Base-by-base conservation (phyloP, 148 eudicot genomes). In the Rhododendron henanense region DNA sequence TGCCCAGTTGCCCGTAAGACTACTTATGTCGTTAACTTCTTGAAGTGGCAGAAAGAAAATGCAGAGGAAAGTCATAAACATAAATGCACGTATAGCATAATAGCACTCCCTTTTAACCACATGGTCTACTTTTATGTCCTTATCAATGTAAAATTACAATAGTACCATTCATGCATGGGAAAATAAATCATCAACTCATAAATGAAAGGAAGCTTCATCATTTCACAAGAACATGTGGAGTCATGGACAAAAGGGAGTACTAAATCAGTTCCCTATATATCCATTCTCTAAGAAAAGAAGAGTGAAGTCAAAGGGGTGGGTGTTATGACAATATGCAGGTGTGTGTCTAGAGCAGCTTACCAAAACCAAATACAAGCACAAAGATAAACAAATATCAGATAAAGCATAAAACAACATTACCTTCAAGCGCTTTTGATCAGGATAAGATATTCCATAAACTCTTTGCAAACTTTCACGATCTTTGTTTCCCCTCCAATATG, bases 401-500 rank as follows among this genome's bases (percentile, higher is more conserved):
- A 80, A 51, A 31, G 51, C 16, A 80, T 23, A 51, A 28, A 25
- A n/a, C 50, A 35, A 39, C 81, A 48, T 76, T 85, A 95, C 98
- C 94, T 94, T 94, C 90, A 97, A 85, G 6, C 95, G 94, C 50
- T 95, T 93, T 76, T 91, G 90, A 85, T 95, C 99, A 39, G 98
- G 98, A 84, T 85, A 97, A 39, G 99, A 97, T 78, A 97, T 97
- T 45, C 99, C 99, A 91, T 97, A 97, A 79, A 97, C 99, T 88
- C 99, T 91, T 86, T 97, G 99, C 89, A 97, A 94, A 89, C 99
- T 97, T 93, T 97, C 99, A 75, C 98, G 93, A 81, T 95, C 93
- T 85, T 87, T 94, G 81, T 94, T 92, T 83, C 99, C 99, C 84
- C 96, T 93, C 99, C 99, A 97, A 87, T 97, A 97, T 21, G 99